Evolutionary conservation across 2,329 filamentous ascomycete species (phyloP).

Genomic region (Hypomyces rosellus): DNA sequence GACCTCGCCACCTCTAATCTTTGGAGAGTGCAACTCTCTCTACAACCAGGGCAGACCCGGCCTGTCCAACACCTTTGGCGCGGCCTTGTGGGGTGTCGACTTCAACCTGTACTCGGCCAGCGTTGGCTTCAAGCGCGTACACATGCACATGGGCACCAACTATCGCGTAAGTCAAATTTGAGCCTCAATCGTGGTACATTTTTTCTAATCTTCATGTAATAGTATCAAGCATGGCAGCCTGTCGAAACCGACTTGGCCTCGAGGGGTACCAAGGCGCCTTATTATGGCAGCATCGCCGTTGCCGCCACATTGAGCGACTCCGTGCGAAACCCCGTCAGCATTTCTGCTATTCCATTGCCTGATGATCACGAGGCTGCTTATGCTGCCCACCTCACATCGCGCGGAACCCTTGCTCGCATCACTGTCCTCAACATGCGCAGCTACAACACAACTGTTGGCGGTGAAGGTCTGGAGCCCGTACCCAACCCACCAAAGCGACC

Average conservation of each 20-base stretch:
- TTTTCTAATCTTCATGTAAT: background rate
- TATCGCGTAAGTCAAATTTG: slow-evolving; percentile 39
- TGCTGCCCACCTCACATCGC: slow-evolving; percentile 29
- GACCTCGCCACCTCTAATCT: slow-evolving; percentile 42
- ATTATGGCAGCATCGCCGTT: slow-evolving; percentile 56
- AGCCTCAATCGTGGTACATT: no score
- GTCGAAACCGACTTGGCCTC: slow-evolving; percentile 40
- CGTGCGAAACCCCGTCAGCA: slow-evolving; percentile 28
- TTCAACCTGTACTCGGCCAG: slow-evolving; percentile 54
- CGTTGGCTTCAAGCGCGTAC: slow-evolving; percentile 48
- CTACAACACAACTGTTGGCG: slow-evolving; percentile 52
- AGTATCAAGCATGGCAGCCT: slow-evolving; percentile 56
- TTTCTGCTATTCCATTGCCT: slow-evolving; percentile 41
- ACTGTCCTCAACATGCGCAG: slow-evolving; percentile 51
- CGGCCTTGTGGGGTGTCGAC: slow-evolving; percentile 58
- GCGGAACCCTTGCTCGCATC: slow-evolving; percentile 37
- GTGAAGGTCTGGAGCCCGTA: slow-evolving; percentile 21
- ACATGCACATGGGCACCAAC: slow-evolving; percentile 60
- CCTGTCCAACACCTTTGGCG: slow-evolving; percentile 58
- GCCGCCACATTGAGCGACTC: slow-evolving; percentile 48
- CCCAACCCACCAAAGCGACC: slow-evolving; percentile 24
- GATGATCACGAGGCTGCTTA: slow-evolving; percentile 45
- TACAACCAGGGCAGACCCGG: slow-evolving; percentile 56
- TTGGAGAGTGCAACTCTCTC: slow-evolving; percentile 57
- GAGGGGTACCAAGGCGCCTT: slow-evolving; percentile 55